Conservation (phyloP, 768 basidiomycete species). For the Pseudohyphozyma bogoriensis region DNA sequence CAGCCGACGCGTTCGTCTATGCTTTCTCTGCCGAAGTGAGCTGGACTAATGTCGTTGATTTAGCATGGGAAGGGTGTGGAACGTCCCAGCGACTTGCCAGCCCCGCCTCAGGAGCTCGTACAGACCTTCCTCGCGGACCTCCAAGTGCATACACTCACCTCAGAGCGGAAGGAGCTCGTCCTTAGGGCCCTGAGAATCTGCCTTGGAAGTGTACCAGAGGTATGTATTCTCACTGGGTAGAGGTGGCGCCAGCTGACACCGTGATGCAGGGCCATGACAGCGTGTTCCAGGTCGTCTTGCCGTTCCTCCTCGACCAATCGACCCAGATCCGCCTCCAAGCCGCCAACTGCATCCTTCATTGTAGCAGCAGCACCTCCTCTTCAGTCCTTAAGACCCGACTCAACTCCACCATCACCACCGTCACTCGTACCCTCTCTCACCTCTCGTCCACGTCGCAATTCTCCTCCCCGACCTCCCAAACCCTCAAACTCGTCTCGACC, state of each 20-base stretch:
- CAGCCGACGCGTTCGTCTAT: too few species aligned
- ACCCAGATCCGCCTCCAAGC: slow-evolving; percentile 1
- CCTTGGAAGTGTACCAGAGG: not conserved
- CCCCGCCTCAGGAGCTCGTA: too few species aligned
- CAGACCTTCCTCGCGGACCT: too few species aligned
- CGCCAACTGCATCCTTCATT: slow-evolving; percentile 8
- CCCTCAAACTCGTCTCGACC: slow-evolving; percentile 12
- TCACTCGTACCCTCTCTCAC: slow-evolving; percentile 1
- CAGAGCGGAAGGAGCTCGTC: slow-evolving; percentile 5
- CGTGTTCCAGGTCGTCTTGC: not conserved
- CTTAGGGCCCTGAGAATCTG: slow-evolving; percentile 2
- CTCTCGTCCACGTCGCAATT: not conserved
- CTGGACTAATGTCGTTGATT: too few species aligned
- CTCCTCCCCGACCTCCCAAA: slow-evolving; percentile 1
- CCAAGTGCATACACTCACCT: too few species aligned
- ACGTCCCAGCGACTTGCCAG: too few species aligned
- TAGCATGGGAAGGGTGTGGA: too few species aligned
- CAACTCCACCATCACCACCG: not conserved
- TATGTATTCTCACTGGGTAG: accelerated
- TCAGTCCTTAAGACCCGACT: accelerated
- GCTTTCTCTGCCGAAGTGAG: too few species aligned
- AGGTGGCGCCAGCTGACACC: not conserved
- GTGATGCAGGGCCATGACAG: not conserved
- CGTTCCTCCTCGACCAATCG: slow-evolving; percentile 1
- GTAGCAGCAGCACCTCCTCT: not conserved